Evolutionary conservation across 768 basidiomycete genomes (phyloP), one percentile per base, ranked within the genome.

Genomic region (Rhodosporidiobolus odoratus): DNA sequence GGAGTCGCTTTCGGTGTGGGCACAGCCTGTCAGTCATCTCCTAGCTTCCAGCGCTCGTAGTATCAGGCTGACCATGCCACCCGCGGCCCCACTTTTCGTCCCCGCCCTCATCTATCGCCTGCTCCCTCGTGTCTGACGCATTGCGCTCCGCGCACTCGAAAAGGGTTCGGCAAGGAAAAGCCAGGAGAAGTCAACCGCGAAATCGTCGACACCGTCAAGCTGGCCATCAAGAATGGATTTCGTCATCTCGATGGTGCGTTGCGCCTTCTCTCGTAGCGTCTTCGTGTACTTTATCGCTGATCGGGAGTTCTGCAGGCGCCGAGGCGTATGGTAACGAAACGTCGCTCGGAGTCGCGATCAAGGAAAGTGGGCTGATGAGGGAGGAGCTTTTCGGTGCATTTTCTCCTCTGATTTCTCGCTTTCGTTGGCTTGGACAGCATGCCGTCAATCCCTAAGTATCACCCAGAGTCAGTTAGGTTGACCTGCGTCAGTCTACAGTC

Each of bases 341-440:
- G 8, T 75, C 74, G 13, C 73, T 81, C 21, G 80, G 80, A 2
- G 59, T 71, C 9, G 81, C 78, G 0, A 61, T 81, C 30, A 71
- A 73, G 48, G 62, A 66, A n/a, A 43, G 70, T 66, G 77, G 74
- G 4, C 58, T 79, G 15, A 57, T 75, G 4, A 53, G 79, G 35
- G 76, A 79, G 54, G 59, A 77, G 59, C 77, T 89, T 16, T 89
- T 83, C 78, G 82, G 61, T 70, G 47, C 32, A 54, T 30, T 30
- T 19, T 41, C 4, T 38, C 38, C 7, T 5, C n/a, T 16, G n/a
- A 9, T 40, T 27, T 8, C 38, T 27, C 25, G 2, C 25, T n/a
- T 40, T 15, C 38, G 25, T 16, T 15, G 6, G 2, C 10, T 27
- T 21, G 12, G 16, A n/a, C n/a, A n/a, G n/a, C n/a, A n/a, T n/a